These are phyloP conservation scores for Barnettozyma sucrosica DNA, from an alignment of 805 yeast genomes.

Conservation along the genomic window DNA sequence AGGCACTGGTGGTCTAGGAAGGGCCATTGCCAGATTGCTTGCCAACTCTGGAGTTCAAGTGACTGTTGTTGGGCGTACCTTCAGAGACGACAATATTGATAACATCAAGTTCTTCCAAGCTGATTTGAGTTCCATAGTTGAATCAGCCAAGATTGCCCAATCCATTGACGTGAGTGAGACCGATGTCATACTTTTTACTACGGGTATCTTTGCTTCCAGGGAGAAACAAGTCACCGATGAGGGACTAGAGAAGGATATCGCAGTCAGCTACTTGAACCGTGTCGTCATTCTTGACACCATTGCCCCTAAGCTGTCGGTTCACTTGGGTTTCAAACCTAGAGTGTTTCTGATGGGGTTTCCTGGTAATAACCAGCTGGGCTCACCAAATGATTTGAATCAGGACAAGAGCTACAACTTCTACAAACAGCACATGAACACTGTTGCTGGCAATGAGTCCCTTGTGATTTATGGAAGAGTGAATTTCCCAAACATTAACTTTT, in stretches of 20 bases:
- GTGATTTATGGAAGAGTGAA: conserved; percentile 22
- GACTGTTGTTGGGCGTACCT: conserved; percentile 32
- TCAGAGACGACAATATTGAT: conserved; percentile 25
- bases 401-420: conserved; percentile 26
- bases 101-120: conserved; percentile 29
- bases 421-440: conserved; percentile 34
- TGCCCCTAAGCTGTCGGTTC: conserved; percentile 21
- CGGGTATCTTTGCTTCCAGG: conserved; percentile 35
- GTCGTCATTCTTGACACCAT: conserved; percentile 27
- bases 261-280: conserved; percentile 34
- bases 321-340: conserved; percentile 23
- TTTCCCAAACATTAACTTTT: conserved; percentile 24
- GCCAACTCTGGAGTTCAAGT: conserved; percentile 28
- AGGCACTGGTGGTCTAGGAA: conserved; percentile 38
- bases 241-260: conserved; percentile 35
- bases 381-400: conserved; percentile 31
- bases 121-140: conserved; percentile 29
- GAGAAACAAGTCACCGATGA: conserved; percentile 30
- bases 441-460: conserved; percentile 38
- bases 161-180: conserved; percentile 18
- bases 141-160: conserved; percentile 22
- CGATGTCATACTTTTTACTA: conserved; percentile 32
- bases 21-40: conserved; percentile 26
- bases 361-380: conserved; percentile 30
- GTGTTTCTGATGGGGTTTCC: conserved; percentile 37